These are phyloP conservation scores for Pachysandra terminalis DNA, from an alignment of 164 flowering plant genomes.

Conservation along the genomic window DNA sequence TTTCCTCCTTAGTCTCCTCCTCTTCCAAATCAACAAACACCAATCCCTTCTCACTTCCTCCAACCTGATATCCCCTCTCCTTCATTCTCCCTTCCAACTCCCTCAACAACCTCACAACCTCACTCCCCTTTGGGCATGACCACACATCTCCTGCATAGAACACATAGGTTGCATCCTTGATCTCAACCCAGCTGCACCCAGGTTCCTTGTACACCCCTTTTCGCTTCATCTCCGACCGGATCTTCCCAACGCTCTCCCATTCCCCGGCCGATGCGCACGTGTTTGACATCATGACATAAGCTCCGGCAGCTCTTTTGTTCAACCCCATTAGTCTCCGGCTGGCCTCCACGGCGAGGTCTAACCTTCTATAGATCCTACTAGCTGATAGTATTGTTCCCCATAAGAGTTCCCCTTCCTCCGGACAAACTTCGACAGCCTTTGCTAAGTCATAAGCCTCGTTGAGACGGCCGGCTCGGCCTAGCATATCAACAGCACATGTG, in stretches of 20 bases:
- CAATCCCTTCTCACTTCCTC: constrained; percentile 29
- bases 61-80: constrained; percentile 37
- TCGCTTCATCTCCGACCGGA: constrained; percentile 46
- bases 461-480: constrained; percentile 54
- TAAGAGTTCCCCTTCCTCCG: constrained; percentile 39
- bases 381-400: constrained; percentile 64
- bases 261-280: constrained; percentile 47
- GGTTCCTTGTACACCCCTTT: constrained; percentile 54
- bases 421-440: constrained; percentile 24
- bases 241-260: constrained; percentile 41
- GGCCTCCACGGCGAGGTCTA: constrained; percentile 53
- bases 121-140: constrained; percentile 26
- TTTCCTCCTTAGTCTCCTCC: constrained; percentile 50
- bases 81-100: constrained; percentile 62
- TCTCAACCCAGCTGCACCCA: constrained; percentile 77
- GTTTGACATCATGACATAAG: constrained; percentile 61
- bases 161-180: constrained; percentile 31
- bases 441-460: constrained; percentile 58
- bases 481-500: constrained; percentile 67
- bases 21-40: constrained; percentile 64
- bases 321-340: constrained; percentile 39
- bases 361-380: constrained; percentile 52
- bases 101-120: constrained; percentile 33
- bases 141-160: constrained; percentile 49
- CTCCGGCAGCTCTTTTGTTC: constrained; percentile 40